Evolutionary conservation across 2,329 filamentous ascomycete species (phyloP).

Genomic region (Penicillium sp.): DNA sequence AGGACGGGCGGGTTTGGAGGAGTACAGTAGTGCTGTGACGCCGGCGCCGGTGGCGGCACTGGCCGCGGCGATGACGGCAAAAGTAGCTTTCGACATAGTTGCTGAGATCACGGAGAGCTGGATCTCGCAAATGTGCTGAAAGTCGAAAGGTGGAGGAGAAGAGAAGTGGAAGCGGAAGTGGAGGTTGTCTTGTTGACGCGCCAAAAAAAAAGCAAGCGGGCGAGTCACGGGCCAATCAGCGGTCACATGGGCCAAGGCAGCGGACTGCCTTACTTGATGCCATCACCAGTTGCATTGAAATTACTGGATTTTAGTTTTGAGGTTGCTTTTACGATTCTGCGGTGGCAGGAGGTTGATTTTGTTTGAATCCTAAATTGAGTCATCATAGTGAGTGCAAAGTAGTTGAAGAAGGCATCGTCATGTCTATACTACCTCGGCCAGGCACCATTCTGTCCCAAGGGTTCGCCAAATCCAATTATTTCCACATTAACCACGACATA

Average conservation of each 20-base stretch:
- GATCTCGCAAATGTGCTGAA: background rate
- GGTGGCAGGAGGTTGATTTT: no score
- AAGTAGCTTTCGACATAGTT: constrained; percentile 75
- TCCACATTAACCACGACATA: no score
- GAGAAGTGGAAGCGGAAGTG: background rate
- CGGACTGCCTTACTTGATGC: background rate
- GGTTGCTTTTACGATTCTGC: no score
- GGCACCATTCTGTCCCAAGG: no score
- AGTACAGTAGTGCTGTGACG: constrained; percentile 70
- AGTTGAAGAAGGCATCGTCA: no score
- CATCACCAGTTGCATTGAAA: no score
- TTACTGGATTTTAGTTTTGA: no score
- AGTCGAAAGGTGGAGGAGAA: constrained; percentile 1
- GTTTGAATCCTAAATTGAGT: no score
- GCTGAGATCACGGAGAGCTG: constrained; percentile 26
- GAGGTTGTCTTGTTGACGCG: constrained; percentile 5
- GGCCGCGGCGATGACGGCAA: constrained; percentile 75
- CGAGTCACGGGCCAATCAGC: constrained; percentile 32
- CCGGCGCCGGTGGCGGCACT: constrained; percentile 78
- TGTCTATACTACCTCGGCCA: no score
- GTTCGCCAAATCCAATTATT: no score
- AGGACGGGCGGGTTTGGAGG: constrained; percentile 50
- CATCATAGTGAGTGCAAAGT: no score
- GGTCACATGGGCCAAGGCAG: constrained; percentile 11
- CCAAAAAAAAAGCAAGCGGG: constrained; percentile 14